phyloP scores from a whole-genome alignment of 345 rosid species.

The Microthlaspi erraticum region DNA sequence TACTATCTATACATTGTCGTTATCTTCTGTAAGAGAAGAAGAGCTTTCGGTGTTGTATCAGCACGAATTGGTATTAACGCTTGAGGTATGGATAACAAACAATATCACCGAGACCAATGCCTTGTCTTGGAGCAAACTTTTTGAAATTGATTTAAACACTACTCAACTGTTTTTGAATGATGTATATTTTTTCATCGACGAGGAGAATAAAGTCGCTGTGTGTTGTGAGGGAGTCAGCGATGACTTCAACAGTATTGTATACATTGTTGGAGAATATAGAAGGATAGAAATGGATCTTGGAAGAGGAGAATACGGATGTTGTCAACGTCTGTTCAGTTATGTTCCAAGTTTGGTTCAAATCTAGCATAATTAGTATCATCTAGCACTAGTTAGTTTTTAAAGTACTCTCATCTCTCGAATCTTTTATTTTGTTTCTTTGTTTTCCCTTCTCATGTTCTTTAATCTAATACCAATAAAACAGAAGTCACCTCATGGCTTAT shows the following conservation, averaged over 20 bases:
- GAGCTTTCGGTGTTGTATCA: too few species aligned
- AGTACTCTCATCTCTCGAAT: too few species aligned
- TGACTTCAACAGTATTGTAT: background rate
- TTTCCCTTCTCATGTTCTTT: too few species aligned
- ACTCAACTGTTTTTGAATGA: background rate
- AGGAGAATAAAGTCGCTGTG: background rate
- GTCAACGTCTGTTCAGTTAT: background rate
- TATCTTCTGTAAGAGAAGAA: too few species aligned
- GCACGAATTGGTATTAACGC: too few species aligned
- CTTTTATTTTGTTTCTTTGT: background rate
- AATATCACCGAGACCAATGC: too few species aligned
- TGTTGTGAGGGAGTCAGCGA: background rate
- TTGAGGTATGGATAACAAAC: too few species aligned
- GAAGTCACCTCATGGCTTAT: too few species aligned
- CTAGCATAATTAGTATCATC: background rate
- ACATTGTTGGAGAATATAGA: background rate
- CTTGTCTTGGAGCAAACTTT: background rate
- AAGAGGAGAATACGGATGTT: background rate
- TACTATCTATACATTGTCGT: too few species aligned
- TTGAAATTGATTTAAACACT: background rate
- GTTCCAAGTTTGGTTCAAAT: constrained; percentile 34
- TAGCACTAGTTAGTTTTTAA: background rate
- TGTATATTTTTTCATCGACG: background rate
- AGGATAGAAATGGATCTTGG: background rate
- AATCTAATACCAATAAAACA: too few species aligned